A percentile compares a stretch with the other conserved stretches of the same genome.
phyloP scores from a whole-genome alignment of 164 flowering plant species.

The Warburgia ugandensis region DNA sequence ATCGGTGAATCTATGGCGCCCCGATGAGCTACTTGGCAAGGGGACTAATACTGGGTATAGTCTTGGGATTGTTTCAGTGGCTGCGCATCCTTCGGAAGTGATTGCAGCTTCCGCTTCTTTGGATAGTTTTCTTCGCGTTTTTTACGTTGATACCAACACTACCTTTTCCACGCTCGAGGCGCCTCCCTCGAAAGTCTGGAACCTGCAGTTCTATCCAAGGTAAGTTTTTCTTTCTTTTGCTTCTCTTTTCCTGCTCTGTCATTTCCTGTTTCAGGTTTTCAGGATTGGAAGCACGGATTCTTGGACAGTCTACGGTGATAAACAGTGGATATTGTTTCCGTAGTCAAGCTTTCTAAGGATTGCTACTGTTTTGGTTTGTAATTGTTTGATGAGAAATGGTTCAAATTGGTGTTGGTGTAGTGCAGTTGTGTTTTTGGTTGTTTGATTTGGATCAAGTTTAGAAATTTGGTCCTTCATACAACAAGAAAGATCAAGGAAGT shows the following conservation, averaged over 20 bases:
- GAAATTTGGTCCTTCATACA: too few relatives aligned
- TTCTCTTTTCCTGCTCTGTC: neutral
- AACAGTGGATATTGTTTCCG: too few relatives aligned
- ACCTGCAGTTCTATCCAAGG: slow-evolving; percentile 87
- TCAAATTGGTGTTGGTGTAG: too few relatives aligned
- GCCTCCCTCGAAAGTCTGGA: slow-evolving; percentile 97
- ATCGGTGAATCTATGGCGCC: slow-evolving; percentile 75
- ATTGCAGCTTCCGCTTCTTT: slow-evolving; percentile 94
- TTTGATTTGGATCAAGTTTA: too few relatives aligned
- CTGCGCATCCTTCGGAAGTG: slow-evolving; percentile 82
- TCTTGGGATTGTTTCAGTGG: slow-evolving; percentile 88
- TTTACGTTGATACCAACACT: slow-evolving; percentile 78
- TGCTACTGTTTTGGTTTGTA: too few relatives aligned
- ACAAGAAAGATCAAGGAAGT: too few relatives aligned
- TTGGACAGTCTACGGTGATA: too few relatives aligned
- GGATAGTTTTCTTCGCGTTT: slow-evolving; percentile 87
- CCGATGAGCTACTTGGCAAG: slow-evolving; percentile 50
- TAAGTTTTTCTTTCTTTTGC: slow-evolving; percentile 8
- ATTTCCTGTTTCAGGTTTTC: neutral
- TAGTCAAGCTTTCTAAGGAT: too few relatives aligned
- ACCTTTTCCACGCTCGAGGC: slow-evolving; percentile 92
- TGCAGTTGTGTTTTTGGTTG: too few relatives aligned
- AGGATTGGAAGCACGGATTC: neutral
- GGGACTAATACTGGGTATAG: slow-evolving; percentile 89
- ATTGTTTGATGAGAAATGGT: too few relatives aligned